Evolutionary conservation across 2,329 filamentous ascomycete species (phyloP).

Genomic region (Westerdykella ornata): DNA sequence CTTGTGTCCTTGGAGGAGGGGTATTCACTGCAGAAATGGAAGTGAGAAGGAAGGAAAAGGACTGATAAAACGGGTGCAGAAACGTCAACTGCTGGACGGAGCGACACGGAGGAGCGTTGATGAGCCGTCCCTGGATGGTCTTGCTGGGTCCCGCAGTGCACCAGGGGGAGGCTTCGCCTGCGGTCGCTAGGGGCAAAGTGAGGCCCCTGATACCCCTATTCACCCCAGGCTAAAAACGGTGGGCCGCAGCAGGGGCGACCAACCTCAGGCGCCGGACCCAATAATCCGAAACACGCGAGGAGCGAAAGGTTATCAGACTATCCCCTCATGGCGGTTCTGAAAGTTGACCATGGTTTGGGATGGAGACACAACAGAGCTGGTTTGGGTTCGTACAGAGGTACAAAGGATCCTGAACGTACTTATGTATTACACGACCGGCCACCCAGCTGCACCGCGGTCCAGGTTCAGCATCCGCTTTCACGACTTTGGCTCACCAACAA

Average conservation of each 20-base stretch:
- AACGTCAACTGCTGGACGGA: constrained; percentile 20
- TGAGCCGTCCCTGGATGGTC: constrained; percentile 16
- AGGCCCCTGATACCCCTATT: constrained; percentile 24
- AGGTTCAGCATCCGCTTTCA: too few relatives aligned
- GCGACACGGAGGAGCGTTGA: constrained; percentile 20
- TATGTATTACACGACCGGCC: too few relatives aligned
- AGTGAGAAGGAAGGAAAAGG: constrained; percentile 14
- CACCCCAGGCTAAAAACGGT: constrained; percentile 13
- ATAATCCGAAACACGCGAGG: constrained; percentile 4
- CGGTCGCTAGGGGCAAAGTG: constrained; percentile 20
- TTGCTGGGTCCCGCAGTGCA: constrained; percentile 16
- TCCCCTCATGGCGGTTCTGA: constrained; percentile 10
- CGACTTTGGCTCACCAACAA: too few relatives aligned
- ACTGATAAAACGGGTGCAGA: constrained; percentile 32
- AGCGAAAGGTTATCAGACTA: constrained; percentile 7
- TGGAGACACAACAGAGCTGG: too few relatives aligned
- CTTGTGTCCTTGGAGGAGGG: constrained; percentile 19
- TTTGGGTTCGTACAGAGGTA: too few relatives aligned
- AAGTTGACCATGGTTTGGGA: too few relatives aligned
- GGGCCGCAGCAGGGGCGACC: constrained; percentile 5
- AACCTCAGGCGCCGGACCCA: constrained; percentile 12
- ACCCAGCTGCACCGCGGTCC: too few relatives aligned
- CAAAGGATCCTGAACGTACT: too few relatives aligned
- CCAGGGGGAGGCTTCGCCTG: constrained; percentile 17
- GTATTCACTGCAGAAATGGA: constrained; percentile 20